Base-by-base conservation (phyloP, 179 eudicot genomes). In the Drosera spatulata region DNA sequence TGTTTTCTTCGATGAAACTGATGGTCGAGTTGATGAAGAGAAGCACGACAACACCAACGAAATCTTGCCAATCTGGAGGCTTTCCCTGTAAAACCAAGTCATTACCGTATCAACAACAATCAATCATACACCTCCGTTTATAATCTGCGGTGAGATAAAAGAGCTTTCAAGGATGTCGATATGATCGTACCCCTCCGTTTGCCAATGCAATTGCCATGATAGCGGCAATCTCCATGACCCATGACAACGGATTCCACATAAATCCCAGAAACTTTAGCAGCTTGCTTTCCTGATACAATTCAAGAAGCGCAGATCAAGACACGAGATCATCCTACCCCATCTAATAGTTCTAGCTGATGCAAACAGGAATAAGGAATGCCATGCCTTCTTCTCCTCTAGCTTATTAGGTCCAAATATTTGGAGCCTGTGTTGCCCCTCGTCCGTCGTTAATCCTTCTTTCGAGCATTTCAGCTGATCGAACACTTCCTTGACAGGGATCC, bases 141-240 rank as follows among this genome's bases (percentile, higher is more conserved):
- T 7, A n/a, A 14, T 44, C 10, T 38, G 41, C 8, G 7, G 5
- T 37, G 39, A 11, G 41, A 62, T 77, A 82, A 64, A 88, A 22
- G 33, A 22, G 33, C 33, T 22, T 22, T 22, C 33, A 22, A 22
- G 33, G 33, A 0, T 22, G 33, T 22, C 33, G 33, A 22, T 22
- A 22, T 22, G 4, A 2, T 9, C 87, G 82, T 55, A 90, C 97
- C 73, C 97, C 97, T 74, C 97, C 97, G 73, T 90, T 90, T 54
- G 97, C 97, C 67, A 90, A 87, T 48, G 93, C 97, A 71, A 90
- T 90, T 5, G 97, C 95, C 97, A 90, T 90, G 56, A 90, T 78
- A 65, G 97, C 97, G 51, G 95, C 97, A 50, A 91, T 89, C 77
- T 90, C 97, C 97, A 90, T 90, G 60, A 90, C 97, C 97, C 97